phyloP scores from a whole-genome alignment of 2,329 filamentous ascomycete species.

The Trichoderma gracile region DNA sequence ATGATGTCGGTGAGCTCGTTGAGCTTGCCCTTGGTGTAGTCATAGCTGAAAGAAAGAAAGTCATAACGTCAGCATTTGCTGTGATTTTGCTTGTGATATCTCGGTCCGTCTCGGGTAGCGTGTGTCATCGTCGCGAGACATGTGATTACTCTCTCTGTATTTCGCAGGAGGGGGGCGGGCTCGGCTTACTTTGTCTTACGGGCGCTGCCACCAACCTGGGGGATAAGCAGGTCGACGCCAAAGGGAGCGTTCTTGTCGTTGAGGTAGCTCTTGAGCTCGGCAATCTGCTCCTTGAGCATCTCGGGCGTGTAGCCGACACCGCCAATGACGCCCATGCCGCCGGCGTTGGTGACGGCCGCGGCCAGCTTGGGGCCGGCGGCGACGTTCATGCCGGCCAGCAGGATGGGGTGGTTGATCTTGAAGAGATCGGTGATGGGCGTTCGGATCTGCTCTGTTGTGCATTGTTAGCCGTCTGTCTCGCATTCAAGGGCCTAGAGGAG shows the following conservation, averaged over 20 bases:
- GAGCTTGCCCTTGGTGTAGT: slow-evolving; percentile 99
- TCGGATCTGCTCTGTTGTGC: slow-evolving; percentile 60
- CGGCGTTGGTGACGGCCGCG: slow-evolving; percentile 94
- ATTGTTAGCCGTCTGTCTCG: slow-evolving; percentile 13
- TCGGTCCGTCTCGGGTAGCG: background rate
- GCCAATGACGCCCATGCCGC: slow-evolving; percentile 93
- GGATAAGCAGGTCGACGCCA: slow-evolving; percentile 88
- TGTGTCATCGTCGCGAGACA: slow-evolving; percentile 25
- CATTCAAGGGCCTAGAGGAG: background rate
- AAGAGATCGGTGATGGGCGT: slow-evolving; percentile 94
- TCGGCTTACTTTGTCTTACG: slow-evolving; percentile 79
- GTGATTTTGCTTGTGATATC: background rate
- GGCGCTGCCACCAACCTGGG: slow-evolving; percentile 90
- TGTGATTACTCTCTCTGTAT: slow-evolving; percentile 28
- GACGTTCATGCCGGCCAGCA: slow-evolving; percentile 99
- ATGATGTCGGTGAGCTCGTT: slow-evolving; percentile 86
- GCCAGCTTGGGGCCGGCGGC: slow-evolving; percentile 95
- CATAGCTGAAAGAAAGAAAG: slow-evolving; percentile 66
- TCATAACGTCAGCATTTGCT: background rate
- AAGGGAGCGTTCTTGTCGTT: slow-evolving; percentile 92
- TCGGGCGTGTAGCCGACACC: slow-evolving; percentile 95
- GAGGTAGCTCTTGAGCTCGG: slow-evolving; percentile 86
- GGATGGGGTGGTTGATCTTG: slow-evolving; percentile 93
- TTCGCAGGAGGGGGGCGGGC: background rate
- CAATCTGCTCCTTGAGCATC: slow-evolving; percentile 93